Evolutionary conservation across 192 early-diverging fungal genomes (phyloP), one percentile per base, ranked within the genome.

Genomic region (Coemansia sp.): DNA sequence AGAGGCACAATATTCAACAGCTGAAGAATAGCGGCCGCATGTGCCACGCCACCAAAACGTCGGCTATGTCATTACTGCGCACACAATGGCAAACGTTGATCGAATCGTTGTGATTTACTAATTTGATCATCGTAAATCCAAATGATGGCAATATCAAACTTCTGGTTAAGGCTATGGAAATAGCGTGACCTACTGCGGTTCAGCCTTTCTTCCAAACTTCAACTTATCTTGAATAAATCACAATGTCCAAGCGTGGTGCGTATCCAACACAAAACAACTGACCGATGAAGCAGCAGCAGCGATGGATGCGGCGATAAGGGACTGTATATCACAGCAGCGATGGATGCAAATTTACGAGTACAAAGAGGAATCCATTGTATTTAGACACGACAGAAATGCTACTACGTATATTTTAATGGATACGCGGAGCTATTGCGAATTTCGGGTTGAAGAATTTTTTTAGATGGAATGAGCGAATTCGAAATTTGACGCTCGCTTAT

Each of bases 241-340:
- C 47, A 48, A 79, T 79, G 76, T 66, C 73, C 53, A 72, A 62
- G 58, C 65, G 61, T 39, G 59, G 76, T 73, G 46, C 66, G 76
- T 67, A 79, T 79, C 70, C 60, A 72, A 39, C 47, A 41, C 18
- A 12, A 14, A 34, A 23, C 5, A 9, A 33, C 27, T 10, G 30
- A 30, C 52, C 44, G 51, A 62, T 53, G 33, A 37, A 27, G 38
- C 41, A 18, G n/a, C n/a, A 18, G 23, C 13, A 34, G 57, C 24
- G 39, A 25, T 64, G 24, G 51, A 50, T 50, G 13, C 50, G 43
- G 13, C 42, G 43, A 37, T 19, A 33, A 19, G 22, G 3, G 39
- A 37, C n/a, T 51, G 34, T 60, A 51, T 53, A 23, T 51, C 8
- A 38, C 14, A 6, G 38, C 1, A 1, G 25, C 9, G 21, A 34